A percentile compares a stretch with the other conserved stretches of the same genome.
Evolutionary conservation across 805 yeast species (phyloP).

Genomic region (Diddensiella transvaalensis): DNA sequence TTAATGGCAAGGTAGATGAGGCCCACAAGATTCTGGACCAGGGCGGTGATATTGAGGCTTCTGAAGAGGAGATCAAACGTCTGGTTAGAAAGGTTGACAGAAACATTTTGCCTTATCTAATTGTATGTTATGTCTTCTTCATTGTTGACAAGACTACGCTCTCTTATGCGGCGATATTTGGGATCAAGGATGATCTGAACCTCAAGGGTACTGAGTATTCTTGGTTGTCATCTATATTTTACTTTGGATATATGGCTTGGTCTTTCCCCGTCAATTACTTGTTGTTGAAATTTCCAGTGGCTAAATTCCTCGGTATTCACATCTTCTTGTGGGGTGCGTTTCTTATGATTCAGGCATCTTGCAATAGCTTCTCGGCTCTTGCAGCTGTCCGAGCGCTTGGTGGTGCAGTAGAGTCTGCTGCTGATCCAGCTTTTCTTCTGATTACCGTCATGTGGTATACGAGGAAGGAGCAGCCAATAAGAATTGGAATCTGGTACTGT

Average conservation of each 20-base stretch:
- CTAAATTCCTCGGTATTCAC: conserved; percentile 21
- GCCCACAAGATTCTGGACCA: conserved; percentile 3
- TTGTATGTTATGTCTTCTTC: conserved; percentile 17
- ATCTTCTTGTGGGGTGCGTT: conserved; percentile 22
- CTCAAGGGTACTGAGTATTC: conserved; percentile 40
- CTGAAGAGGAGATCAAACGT: conserved; percentile 5
- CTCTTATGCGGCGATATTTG: conserved; percentile 51
- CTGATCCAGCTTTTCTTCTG: conserved; percentile 48
- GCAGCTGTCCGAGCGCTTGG: conserved; percentile 15
- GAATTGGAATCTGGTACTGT: conserved; percentile 40
- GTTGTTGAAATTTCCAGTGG: conserved; percentile 26
- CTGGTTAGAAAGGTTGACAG: conserved; percentile 16
- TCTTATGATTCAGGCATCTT: conserved; percentile 19
- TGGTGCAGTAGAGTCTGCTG: conserved; percentile 21
- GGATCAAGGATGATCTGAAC: conserved; percentile 40
- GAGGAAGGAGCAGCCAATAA: conserved; percentile 44
- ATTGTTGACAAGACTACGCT: conserved; percentile 47
- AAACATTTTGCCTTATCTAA: conserved; percentile 16
- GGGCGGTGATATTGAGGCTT: conserved; percentile 2
- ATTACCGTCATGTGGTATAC: conserved; percentile 63
- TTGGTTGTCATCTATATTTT: conserved; percentile 46
- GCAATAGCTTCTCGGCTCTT: conserved; percentile 15
- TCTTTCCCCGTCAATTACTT: conserved; percentile 44
- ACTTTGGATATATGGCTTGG: conserved; percentile 46
- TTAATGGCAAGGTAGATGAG: not conserved